phyloP scores from a whole-genome alignment of 1,284 basidiomycete genomes.

The Pholiota adiposa region DNA sequence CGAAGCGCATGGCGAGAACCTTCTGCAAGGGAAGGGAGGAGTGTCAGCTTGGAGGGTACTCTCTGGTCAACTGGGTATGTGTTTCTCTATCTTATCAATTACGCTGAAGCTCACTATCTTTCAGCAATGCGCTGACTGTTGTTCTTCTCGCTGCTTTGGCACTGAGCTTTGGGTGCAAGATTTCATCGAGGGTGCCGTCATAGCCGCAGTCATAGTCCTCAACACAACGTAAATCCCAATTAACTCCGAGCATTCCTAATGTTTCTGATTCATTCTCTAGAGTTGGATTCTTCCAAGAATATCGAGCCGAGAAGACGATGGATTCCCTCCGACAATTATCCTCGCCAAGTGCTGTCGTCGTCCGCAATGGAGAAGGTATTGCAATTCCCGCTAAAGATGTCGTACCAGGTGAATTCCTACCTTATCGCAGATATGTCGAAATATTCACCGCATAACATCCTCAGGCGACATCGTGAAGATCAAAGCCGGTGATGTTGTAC shows the following conservation, averaged over 20 bases:
- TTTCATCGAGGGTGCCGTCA: slow-evolving; percentile 69
- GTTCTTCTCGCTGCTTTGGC: slow-evolving; percentile 62
- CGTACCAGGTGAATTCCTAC: slow-evolving; percentile 49
- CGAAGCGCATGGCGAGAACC: slow-evolving; percentile 37
- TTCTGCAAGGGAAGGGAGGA: slow-evolving; percentile 36
- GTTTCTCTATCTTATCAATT: neutral
- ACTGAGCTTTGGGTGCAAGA: slow-evolving; percentile 65
- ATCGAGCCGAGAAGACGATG: slow-evolving; percentile 62
- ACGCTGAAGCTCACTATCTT: slow-evolving; percentile 30
- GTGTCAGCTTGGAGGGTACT: slow-evolving; percentile 39
- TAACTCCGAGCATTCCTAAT: neutral
- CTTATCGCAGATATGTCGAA: neutral
- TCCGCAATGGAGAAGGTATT: slow-evolving; percentile 53
- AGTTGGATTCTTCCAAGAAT: slow-evolving; percentile 59
- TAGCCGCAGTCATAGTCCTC: slow-evolving; percentile 63
- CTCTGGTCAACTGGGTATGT: slow-evolving; percentile 37
- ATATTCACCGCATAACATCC: slow-evolving; percentile 20
- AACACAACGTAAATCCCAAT: slow-evolving; percentile 40
- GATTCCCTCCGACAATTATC: slow-evolving; percentile 59
- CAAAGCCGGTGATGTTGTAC: slow-evolving; percentile 62
- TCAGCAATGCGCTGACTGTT: slow-evolving; percentile 42
- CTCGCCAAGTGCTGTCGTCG: slow-evolving; percentile 63
- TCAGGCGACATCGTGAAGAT: slow-evolving; percentile 54
- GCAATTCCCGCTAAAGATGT: slow-evolving; percentile 61
- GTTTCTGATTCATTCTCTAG: slow-evolving; percentile 18